Base-by-base conservation (phyloP, 2,329 filamentous ascomycete genomes). In the Diaporthe citri region DNA sequence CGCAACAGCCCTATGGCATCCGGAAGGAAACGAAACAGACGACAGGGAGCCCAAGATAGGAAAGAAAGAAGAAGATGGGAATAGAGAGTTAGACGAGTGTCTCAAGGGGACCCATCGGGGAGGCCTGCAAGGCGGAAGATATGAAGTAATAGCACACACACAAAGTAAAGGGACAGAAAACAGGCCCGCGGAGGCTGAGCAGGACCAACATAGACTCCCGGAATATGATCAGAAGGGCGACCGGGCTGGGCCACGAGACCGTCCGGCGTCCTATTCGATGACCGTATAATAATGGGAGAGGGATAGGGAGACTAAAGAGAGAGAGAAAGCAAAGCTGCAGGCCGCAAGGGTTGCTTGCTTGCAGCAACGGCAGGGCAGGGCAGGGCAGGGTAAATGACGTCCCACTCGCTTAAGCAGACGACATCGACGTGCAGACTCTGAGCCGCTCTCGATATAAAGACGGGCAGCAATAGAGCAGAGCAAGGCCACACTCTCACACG, bases 351-450 rank as follows among this genome's bases (percentile, higher is more conserved):
- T 69, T n/a, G 64, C 64, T 41, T 69, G 48, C 34, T 69, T 20
- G 34, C 64, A 69, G 64, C 13, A 22, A 41, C 7, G 46, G 46
- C 66, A 52, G 43, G 64, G 39, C 17, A 52, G 56, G 55, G 22
- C 56, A 60, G 55, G 70, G 67, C 51, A 73, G 48, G 56, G 52
- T 48, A 74, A 74, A 72, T 72, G 69, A 74, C 67, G 73, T 72
- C 69, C 41, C 73, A 67, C 69, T 66, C 73, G 67, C 57, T 71
- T 75, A 55, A 43, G 64, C 64, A 71, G 67, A 56, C 67, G 67
- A 48, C 36, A 46, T 12, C n/a, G 55, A 46, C 41, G 59, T 72
- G 57, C 46, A 64, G 48, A 56, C 71, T 64, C 71, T 72, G 71
- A 72, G 71, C 71, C 71, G 71, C 71, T 41, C 57, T 56, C 71